A percentile compares a stretch with the other conserved stretches of the same genome.
Conservation (phyloP, 2,329 filamentous ascomycete genomes). For the Xylariales sp. region DNA sequence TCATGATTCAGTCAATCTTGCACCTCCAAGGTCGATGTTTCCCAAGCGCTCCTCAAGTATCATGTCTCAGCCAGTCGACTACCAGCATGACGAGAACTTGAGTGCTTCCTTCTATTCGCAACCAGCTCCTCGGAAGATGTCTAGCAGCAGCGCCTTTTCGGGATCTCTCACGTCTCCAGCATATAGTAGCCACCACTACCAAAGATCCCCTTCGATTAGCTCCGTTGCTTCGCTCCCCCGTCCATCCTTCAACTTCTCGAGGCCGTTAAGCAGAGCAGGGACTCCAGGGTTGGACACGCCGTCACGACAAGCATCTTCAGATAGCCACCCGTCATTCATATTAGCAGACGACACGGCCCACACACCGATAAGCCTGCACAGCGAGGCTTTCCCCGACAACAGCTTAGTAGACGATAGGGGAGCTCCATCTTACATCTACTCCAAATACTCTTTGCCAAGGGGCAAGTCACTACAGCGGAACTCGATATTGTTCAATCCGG, state of each 20-base stretch:
- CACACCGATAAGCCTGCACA: constrained; percentile 68
- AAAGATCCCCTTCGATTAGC: constrained; percentile 76
- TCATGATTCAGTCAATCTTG: constrained; percentile 46
- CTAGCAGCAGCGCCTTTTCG: constrained; percentile 55
- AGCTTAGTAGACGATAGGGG: constrained; percentile 44
- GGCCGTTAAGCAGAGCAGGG: constrained; percentile 74
- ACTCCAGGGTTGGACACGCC: constrained; percentile 55
- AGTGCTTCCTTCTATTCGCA: constrained; percentile 56
- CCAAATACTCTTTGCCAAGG: constrained; percentile 77
- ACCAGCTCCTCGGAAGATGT: constrained; percentile 67
- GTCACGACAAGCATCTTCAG: constrained; percentile 58
- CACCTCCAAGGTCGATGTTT: constrained; percentile 46
- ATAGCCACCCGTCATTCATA: constrained; percentile 62
- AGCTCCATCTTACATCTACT: constrained; percentile 76
- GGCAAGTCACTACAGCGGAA: constrained; percentile 73
- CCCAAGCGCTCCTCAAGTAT: constrained; percentile 54
- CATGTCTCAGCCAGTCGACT: constrained; percentile 58
- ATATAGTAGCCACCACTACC: constrained; percentile 43
- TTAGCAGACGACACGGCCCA: constrained; percentile 61
- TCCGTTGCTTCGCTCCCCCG: constrained; percentile 76
- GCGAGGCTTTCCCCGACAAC: constrained; percentile 59
- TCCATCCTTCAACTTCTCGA: constrained; percentile 88
- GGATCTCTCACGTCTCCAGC: constrained; percentile 52
- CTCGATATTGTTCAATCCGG: constrained; percentile 50
- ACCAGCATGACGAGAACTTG: constrained; percentile 67